Evolutionary conservation across 345 rosid species (phyloP).

Genomic region (Populus simonii): DNA sequence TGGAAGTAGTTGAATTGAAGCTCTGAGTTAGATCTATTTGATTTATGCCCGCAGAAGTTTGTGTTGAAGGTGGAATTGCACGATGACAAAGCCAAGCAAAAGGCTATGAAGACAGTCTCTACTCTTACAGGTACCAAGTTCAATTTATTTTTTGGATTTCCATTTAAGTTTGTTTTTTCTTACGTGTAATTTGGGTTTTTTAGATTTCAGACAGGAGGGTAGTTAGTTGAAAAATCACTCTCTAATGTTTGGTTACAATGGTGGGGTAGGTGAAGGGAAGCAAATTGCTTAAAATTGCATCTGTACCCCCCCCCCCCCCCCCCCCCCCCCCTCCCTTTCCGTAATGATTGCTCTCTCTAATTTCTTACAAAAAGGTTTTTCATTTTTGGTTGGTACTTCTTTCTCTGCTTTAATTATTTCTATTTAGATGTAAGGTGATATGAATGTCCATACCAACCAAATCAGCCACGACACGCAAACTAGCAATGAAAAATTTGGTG

Average conservation of each 20-base stretch:
- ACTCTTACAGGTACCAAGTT: constrained; percentile 61
- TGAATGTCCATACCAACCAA: neutral
- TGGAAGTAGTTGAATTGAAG: neutral
- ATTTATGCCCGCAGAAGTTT: constrained; percentile 55
- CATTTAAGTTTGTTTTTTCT: neutral
- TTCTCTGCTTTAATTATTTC: neutral
- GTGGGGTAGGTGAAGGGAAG: neutral
- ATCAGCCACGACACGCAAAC: neutral
- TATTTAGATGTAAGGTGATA: neutral
- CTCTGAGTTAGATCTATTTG: constrained; percentile 16
- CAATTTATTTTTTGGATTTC: neutral
- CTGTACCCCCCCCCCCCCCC: too few species aligned
- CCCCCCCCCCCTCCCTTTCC: neutral
- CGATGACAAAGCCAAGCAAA: constrained; percentile 79
- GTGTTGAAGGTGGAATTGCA: constrained; percentile 70
- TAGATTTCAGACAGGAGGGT: neutral
- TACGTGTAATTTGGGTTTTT: too few species aligned
- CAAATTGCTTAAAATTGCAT: neutral
- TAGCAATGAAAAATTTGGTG: neutral
- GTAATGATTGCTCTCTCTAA: neutral
- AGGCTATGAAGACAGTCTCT: constrained; percentile 82
- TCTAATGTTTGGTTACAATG: neutral
- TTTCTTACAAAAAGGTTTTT: neutral
- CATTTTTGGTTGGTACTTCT: neutral
- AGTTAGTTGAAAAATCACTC: neutral